phyloP scores from a whole-genome alignment of 495 filamentous ascomycete species.

The Trichoderma asperelloides region DNA sequence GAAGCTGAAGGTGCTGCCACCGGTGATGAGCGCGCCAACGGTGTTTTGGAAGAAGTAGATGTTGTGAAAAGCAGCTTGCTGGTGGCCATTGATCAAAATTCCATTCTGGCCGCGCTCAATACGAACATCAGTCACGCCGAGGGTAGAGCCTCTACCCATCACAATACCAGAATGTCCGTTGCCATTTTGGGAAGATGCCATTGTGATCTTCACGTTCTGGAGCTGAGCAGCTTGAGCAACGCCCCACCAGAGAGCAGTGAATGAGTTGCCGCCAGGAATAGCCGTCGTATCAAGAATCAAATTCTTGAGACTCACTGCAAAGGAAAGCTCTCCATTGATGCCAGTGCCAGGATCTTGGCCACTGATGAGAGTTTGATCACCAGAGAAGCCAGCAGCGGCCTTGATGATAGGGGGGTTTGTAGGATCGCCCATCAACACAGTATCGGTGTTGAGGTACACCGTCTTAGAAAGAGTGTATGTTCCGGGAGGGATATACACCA shows the following conservation, averaged over 20 bases:
- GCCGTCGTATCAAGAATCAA: conserved; percentile 57
- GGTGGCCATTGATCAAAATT: conserved; percentile 51
- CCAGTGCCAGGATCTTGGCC: conserved; percentile 33
- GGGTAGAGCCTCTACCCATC: conserved; percentile 44
- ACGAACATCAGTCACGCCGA: conserved; percentile 27
- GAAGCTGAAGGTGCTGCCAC: conserved; percentile 47
- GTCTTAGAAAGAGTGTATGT: conserved; percentile 51
- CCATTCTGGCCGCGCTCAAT: conserved; percentile 33
- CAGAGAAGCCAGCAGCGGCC: conserved; percentile 40
- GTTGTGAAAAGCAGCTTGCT: conserved; percentile 64
- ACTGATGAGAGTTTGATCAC: conserved; percentile 27
- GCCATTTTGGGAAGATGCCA: conserved; percentile 37
- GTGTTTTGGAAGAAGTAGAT: conserved; percentile 50
- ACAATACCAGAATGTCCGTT: conserved; percentile 54
- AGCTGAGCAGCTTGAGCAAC: conserved; percentile 57
- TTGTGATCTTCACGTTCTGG: conserved; percentile 61
- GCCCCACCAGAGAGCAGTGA: conserved; percentile 62
- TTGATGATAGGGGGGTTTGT: conserved; percentile 55
- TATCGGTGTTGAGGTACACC: conserved; percentile 47
- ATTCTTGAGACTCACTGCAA: conserved; percentile 60
- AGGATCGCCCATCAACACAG: conserved; percentile 57
- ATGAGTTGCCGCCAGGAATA: conserved; percentile 35
- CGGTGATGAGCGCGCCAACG: conserved; percentile 52
- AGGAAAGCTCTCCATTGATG: conserved; percentile 29
- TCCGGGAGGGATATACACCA: conserved; percentile 57